These are phyloP conservation scores for Podospora pseudopauciseta DNA, from an alignment of 495 filamentous ascomycete species.

Conservation along the genomic window DNA sequence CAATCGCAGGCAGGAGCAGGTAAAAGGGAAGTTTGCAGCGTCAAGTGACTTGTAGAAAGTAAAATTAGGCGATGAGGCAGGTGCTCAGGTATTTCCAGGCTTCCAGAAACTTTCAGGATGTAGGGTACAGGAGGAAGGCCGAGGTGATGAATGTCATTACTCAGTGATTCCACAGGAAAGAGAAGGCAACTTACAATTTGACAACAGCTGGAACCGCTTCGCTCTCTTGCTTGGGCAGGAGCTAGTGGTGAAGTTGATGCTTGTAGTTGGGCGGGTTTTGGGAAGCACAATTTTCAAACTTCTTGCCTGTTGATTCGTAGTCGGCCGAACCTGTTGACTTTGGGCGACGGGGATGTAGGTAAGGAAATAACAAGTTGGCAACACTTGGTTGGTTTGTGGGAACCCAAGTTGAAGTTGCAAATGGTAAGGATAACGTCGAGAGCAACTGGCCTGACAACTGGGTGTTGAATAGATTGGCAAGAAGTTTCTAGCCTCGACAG, in stretches of 20 bases:
- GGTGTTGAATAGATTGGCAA: no score
- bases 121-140: not conserved
- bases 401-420: no score
- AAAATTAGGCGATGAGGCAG: not conserved
- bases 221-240: not conserved
- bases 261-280: not conserved
- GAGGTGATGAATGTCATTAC: not conserved
- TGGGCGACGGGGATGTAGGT: no score
- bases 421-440: no score
- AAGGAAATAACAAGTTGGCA: no score
- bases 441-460: no score
- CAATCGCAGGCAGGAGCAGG: not conserved
- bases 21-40: not conserved
- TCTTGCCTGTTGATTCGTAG: not conserved
- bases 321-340: not conserved
- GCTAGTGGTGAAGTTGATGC: not conserved
- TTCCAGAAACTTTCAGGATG: not conserved
- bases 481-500: no score
- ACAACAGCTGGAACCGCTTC: not conserved
- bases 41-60: not conserved
- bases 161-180: not conserved
- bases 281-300: not conserved
- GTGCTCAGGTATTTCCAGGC: not conserved
- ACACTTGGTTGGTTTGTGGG: no score
- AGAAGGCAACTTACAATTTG: not conserved